Conservation (phyloP, 202 grass and related monocot genomes). For the Bolboschoenoplectus hybrid region DNA sequence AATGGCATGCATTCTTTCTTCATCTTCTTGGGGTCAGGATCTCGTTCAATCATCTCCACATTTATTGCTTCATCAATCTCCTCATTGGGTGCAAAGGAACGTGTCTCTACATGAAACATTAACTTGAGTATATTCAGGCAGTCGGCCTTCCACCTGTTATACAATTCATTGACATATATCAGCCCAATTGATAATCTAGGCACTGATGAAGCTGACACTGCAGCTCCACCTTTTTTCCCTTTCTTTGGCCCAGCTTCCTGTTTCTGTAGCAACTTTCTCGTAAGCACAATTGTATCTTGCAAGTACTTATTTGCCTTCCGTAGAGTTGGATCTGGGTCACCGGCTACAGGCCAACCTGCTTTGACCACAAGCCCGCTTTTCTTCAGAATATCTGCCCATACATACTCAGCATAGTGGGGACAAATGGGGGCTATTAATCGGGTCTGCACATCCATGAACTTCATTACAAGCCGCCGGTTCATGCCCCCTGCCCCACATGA, state of each 20-base stretch:
- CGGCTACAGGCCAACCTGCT: constrained; percentile 66
- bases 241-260: constrained; percentile 83
- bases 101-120: constrained; percentile 50
- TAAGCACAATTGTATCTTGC: constrained; percentile 70
- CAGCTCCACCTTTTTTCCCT: constrained; percentile 59
- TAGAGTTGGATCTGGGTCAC: constrained; percentile 55
- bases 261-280: constrained; percentile 84
- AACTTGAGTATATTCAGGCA: constrained; percentile 70
- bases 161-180: constrained; percentile 77
- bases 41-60: constrained; percentile 47
- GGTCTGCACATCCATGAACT: constrained; percentile 86
- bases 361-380: constrained; percentile 78
- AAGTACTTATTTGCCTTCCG: constrained; percentile 80
- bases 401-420: constrained; percentile 91
- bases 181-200: constrained; percentile 65
- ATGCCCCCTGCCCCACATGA: constrained; percentile 75
- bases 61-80: constrained; percentile 66
- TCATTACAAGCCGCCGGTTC: constrained; percentile 64
- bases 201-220: constrained; percentile 41
- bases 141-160: constrained; percentile 81
- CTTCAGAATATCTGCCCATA: constrained; percentile 76
- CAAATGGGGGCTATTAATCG: constrained; percentile 76
- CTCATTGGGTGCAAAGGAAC: constrained; percentile 60
- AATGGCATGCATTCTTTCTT: constrained; percentile 81
- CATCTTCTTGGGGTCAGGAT: constrained; percentile 61